Conservation (phyloP, 306 rosid genomes). For the Cucurbita ficifolia region DNA sequence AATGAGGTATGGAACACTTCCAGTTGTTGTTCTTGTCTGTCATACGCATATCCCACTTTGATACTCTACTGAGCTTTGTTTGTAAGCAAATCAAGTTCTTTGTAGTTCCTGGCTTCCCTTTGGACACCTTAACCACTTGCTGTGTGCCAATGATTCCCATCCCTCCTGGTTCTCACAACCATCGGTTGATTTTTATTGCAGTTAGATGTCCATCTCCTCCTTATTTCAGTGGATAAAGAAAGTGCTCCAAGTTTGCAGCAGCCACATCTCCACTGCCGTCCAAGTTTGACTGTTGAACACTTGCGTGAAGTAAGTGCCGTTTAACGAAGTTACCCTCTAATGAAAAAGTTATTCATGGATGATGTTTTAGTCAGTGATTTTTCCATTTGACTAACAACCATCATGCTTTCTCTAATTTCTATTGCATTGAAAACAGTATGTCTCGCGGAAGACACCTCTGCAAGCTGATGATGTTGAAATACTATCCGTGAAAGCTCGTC, state of each 20-base stretch:
- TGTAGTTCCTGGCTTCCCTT: neutral
- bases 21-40: neutral
- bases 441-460: slow-evolving; percentile 46
- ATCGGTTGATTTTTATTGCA: slow-evolving; percentile 17
- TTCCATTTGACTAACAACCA: neutral
- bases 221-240: slow-evolving; percentile 50
- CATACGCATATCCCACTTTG: neutral
- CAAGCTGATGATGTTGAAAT: slow-evolving; percentile 60
- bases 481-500: slow-evolving; percentile 36
- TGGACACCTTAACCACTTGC: slow-evolving; percentile 7
- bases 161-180: neutral
- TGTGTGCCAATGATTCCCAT: slow-evolving; percentile 6
- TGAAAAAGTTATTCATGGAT: too few species aligned
- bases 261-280: slow-evolving; percentile 74
- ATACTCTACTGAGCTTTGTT: neutral
- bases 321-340: neutral
- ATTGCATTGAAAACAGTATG: slow-evolving; percentile 31
- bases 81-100: neutral
- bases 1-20: slow-evolving; percentile 41
- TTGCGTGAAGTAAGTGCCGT: slow-evolving; percentile 47
- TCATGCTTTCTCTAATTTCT: neutral
- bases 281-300: slow-evolving; percentile 58
- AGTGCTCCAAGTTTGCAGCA: slow-evolving; percentile 51
- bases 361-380: neutral
- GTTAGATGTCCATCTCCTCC: slow-evolving; percentile 71